These are phyloP conservation scores for Bauhinia variegata DNA, from an alignment of 306 rosid species.

Conservation along the genomic window DNA sequence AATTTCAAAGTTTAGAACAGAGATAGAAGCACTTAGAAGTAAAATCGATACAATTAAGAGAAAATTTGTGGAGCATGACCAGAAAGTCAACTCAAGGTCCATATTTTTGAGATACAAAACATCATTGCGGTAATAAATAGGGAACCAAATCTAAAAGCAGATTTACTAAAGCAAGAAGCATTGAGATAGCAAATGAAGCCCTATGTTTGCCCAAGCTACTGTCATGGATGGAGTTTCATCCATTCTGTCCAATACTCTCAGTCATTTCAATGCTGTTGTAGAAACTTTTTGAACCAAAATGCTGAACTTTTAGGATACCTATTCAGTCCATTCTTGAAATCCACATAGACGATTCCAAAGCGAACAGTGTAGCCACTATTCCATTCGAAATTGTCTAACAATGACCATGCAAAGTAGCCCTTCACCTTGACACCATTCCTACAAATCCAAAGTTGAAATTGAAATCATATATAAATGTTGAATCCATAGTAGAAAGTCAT, in stretches of 20 bases:
- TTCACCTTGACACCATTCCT: slow-evolving; percentile 68
- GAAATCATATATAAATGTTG: too few relatives aligned
- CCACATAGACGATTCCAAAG: slow-evolving; percentile 64
- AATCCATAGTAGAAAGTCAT: too few relatives aligned
- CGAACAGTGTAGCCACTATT: slow-evolving; percentile 54
- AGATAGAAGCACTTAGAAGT: too few relatives aligned
- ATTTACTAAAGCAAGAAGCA: slow-evolving; percentile 5
- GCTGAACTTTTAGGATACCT: slow-evolving; percentile 67
- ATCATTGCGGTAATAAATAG: not conserved
- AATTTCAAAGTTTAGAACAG: too few relatives aligned
- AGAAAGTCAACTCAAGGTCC: too few relatives aligned
- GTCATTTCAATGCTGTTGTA: slow-evolving; percentile 33
- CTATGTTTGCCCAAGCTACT: not conserved
- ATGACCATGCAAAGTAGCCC: slow-evolving; percentile 75
- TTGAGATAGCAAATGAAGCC: not conserved
- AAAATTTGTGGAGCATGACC: too few relatives aligned
- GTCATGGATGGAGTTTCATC: slow-evolving; percentile 17
- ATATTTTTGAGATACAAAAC: too few relatives aligned
- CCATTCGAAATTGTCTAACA: slow-evolving; percentile 74
- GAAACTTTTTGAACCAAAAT: slow-evolving; percentile 64
- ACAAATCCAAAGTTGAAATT: slow-evolving; percentile 5
- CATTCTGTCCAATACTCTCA: not conserved
- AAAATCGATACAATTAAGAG: too few relatives aligned
- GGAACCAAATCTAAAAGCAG: not conserved
- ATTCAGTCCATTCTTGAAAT: slow-evolving; percentile 53